Percentiles rank a stretch among this genome's conserved stretches.
Evolutionary conservation across 2,329 filamentous ascomycete genomes (phyloP).

Genomic region (Tolypocladium amazonense): DNA sequence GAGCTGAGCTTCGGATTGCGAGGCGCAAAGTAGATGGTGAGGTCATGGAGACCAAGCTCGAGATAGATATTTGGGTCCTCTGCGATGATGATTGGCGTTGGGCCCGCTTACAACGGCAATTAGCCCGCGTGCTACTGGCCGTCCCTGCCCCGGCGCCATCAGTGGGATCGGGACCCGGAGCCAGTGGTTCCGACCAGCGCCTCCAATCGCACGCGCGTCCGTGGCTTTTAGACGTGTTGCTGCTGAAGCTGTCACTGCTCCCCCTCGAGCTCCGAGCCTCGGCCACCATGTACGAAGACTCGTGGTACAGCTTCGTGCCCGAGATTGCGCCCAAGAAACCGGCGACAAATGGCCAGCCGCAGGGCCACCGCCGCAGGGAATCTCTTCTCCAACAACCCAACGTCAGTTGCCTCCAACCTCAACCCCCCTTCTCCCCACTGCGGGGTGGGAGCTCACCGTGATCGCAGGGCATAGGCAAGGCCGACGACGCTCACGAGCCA

Average conservation of each 20-base stretch:
- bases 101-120: background rate
- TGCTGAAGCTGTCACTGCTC: background rate
- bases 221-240: constrained; percentile 14
- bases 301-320: constrained; percentile 71
- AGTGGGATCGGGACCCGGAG: constrained; percentile 16
- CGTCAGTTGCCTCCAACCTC: constrained; percentile 28
- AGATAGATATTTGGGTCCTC: background rate
- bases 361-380: constrained; percentile 54
- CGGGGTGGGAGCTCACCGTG: constrained; percentile 13
- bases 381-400: constrained; percentile 59
- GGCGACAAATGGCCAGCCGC: constrained; percentile 28
- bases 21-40: background rate
- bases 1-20: background rate
- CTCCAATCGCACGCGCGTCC: constrained; percentile 15
- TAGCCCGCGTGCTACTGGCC: background rate
- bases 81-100: background rate
- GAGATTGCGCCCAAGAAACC: constrained; percentile 43
- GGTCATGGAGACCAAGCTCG: background rate
- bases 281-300: constrained; percentile 64
- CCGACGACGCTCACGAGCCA: constrained; percentile 39
- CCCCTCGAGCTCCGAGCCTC: background rate
- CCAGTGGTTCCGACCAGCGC: constrained; percentile 14
- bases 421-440: constrained; percentile 4
- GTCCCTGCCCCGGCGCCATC: background rate
- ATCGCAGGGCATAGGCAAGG: constrained; percentile 41